A percentile compares a stretch with the other conserved stretches of the same genome.
Evolutionary conservation across 202 grass and related monocot species (phyloP).

Genomic region (Musa balbisiana): DNA sequence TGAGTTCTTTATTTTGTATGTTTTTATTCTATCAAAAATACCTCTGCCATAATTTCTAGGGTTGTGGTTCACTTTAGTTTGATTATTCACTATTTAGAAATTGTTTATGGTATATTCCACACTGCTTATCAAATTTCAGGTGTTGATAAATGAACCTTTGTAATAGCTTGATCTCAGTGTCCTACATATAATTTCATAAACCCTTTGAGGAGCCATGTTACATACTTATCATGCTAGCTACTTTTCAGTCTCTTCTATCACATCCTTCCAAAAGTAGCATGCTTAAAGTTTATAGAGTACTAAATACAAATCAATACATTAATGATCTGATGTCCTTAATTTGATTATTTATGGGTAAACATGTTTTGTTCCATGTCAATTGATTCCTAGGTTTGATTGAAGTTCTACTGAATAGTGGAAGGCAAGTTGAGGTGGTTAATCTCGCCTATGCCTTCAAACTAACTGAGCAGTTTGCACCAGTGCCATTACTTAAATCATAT

Average conservation of each 20-base stretch:
- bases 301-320: not conserved
- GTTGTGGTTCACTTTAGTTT: no score
- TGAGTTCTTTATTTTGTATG: not conserved
- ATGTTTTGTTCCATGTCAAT: not conserved
- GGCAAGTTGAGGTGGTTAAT: constrained; percentile 77
- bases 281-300: not conserved
- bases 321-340: no score
- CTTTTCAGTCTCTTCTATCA: not conserved
- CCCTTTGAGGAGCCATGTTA: not conserved
- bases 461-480: constrained; percentile 58
- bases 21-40: no score
- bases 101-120: not conserved
- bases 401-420: constrained; percentile 59
- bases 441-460: constrained; percentile 65
- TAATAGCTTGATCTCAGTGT: not conserved
- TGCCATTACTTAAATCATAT: constrained; percentile 71
- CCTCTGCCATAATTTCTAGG: no score
- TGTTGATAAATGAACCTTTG: not conserved
- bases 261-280: not conserved
- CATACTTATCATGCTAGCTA: no score
- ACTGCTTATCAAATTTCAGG: not conserved
- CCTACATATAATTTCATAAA: not conserved
- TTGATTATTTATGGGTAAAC: no score
- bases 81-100: no score
- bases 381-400: constrained; percentile 55